Evolutionary conservation across 176 grass and related monocot genomes (phyloP).

Genomic region (Oryza brachyantha): DNA sequence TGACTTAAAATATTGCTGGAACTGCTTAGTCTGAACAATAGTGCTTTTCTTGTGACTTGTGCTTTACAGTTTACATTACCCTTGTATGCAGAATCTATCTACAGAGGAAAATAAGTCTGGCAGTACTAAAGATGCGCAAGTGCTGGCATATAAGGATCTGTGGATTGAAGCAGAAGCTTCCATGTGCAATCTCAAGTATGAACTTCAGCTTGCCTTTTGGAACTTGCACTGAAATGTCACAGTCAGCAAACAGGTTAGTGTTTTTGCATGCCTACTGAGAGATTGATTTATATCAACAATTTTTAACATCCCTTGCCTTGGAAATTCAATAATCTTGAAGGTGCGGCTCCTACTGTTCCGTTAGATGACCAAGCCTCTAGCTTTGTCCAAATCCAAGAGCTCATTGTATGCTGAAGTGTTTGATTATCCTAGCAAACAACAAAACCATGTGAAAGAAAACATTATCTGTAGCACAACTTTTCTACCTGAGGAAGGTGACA

Average conservation of each 20-base stretch:
- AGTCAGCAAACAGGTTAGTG: conserved; percentile 26
- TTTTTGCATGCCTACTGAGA: background rate
- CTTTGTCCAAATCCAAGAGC: conserved; percentile 1
- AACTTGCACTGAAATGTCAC: conserved; percentile 5
- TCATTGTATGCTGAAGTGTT: background rate
- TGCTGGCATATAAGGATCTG: conserved; percentile 54
- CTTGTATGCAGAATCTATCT: conserved; percentile 42
- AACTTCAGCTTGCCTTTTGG: conserved; percentile 46
- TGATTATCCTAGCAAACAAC: conserved; percentile 27
- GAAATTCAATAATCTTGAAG: conserved; percentile 13
- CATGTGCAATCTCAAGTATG: conserved; percentile 61
- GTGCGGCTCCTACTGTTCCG: background rate
- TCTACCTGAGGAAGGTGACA: background rate
- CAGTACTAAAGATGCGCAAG: conserved; percentile 26
- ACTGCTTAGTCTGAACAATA: background rate
- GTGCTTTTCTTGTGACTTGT: too few species aligned
- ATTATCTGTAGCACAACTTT: background rate
- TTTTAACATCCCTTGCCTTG: background rate
- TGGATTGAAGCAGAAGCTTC: conserved; percentile 72
- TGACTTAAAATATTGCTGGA: background rate
- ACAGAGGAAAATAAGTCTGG: conserved; percentile 29
- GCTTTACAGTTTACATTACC: conserved; percentile 4
- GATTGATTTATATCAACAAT: background rate
- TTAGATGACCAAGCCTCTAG: conserved; percentile 10
- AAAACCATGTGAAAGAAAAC: conserved; percentile 23